Percentiles rank a stretch among this genome's conserved stretches.
Evolutionary conservation across 164 flowering plant genomes (phyloP).

Genomic region (Nymphaea thermarum): DNA sequence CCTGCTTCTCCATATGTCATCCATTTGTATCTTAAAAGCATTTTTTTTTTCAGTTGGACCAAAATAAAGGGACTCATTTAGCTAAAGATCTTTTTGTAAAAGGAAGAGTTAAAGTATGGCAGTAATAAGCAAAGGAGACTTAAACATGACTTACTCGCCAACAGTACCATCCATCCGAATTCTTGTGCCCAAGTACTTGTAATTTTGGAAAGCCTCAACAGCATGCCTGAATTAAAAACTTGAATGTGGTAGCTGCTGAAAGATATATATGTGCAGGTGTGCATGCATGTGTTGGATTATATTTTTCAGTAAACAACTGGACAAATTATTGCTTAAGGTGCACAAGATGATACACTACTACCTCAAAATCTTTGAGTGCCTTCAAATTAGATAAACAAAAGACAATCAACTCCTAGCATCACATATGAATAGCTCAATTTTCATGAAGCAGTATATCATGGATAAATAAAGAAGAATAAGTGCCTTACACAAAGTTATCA

Average conservation of each 20-base stretch:
- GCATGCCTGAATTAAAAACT: constrained; percentile 34
- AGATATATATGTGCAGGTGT: neutral
- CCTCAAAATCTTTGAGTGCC: neutral
- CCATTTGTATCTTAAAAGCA: constrained; percentile 74
- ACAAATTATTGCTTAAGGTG: too few species aligned
- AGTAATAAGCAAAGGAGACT: too few species aligned
- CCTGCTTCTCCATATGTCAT: constrained; percentile 95
- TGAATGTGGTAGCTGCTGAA: too few species aligned
- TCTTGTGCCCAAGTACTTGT: constrained; percentile 84
- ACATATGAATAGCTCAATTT: neutral
- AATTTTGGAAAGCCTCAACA: constrained; percentile 54
- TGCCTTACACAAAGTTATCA: constrained; percentile 58
- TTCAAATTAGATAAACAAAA: neutral
- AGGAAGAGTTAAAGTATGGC: too few species aligned
- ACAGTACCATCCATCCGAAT: constrained; percentile 77
- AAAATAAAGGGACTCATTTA: too few species aligned
- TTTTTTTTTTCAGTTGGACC: neutral
- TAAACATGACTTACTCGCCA: constrained; percentile 39
- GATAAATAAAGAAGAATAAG: neutral
- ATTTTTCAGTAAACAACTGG: neutral
- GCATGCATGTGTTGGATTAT: neutral
- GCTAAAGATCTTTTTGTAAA: too few species aligned
- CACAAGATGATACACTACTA: too few species aligned
- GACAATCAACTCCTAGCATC: neutral
- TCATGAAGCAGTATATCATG: neutral